phyloP scores from a whole-genome alignment of 2,329 filamentous ascomycete species.

The Hawksworthiomyces lignivorus region DNA sequence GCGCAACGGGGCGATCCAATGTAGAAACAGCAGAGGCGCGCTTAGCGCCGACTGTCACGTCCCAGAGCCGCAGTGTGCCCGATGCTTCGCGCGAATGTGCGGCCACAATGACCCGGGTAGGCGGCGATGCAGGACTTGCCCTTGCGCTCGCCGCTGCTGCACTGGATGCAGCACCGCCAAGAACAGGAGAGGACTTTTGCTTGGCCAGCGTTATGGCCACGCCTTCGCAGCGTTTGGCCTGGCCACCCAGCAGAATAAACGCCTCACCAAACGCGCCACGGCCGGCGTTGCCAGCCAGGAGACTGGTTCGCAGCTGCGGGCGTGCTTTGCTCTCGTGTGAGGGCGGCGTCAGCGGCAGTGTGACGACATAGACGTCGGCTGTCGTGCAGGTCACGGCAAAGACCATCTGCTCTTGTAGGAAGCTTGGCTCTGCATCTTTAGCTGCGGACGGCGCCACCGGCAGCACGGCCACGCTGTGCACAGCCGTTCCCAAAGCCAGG shows the following conservation, averaged over 20 bases:
- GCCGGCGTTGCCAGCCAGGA: constrained; percentile 47
- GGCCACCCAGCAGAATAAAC: constrained; percentile 45
- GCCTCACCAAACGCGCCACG: constrained; percentile 58
- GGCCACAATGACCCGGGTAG: constrained; percentile 46
- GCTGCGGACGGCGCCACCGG: constrained; percentile 42
- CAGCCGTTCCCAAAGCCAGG: constrained; percentile 49
- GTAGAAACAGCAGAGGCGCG: constrained; percentile 15
- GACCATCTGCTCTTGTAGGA: constrained; percentile 50
- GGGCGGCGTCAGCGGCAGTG: constrained; percentile 53
- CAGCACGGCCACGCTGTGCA: constrained; percentile 47
- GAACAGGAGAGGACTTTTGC: too few species aligned
- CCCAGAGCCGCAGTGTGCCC: constrained; percentile 51
- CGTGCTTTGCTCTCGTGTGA: constrained; percentile 52
- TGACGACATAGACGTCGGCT: constrained; percentile 49
- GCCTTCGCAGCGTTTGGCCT: constrained; percentile 44
- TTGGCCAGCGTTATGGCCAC: constrained; percentile 40
- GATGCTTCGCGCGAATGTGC: constrained; percentile 53
- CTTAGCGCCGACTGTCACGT: constrained; percentile 41
- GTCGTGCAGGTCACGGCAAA: constrained; percentile 54
- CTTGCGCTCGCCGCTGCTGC: constrained; percentile 29
- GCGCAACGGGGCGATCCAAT: constrained; percentile 26
- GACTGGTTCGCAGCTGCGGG: constrained; percentile 41
- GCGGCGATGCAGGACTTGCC: constrained; percentile 19
- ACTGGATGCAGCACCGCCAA: too few species aligned
- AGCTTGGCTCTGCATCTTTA: constrained; percentile 40